Evolutionary conservation across 495 filamentous ascomycete species (phyloP).

Genomic region (Podospora sp.): DNA sequence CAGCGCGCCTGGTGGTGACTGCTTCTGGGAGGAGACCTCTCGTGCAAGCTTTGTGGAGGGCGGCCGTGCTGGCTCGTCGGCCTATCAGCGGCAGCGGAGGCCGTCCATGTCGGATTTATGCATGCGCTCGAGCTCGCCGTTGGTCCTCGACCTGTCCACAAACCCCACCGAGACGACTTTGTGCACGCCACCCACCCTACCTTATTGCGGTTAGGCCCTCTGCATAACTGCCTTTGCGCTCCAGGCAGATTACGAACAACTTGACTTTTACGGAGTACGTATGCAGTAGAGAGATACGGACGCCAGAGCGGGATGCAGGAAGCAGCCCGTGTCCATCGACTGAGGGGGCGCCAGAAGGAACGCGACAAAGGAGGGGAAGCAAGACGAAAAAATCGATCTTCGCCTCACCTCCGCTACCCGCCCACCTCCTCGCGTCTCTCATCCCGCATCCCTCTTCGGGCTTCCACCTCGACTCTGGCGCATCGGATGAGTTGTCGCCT

Average conservation of each 20-base stretch:
- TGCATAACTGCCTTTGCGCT: conserved; percentile 20
- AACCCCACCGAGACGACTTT: conserved; percentile 18
- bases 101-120: conserved; percentile 33
- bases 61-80: conserved; percentile 23
- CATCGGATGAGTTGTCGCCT: not conserved
- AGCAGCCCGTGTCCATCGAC: conserved; percentile 9
- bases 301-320: conserved; percentile 1
- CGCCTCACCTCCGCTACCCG: too few species aligned
- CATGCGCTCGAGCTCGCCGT: conserved; percentile 31
- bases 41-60: conserved; percentile 36
- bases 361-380: not conserved
- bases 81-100: conserved; percentile 35
- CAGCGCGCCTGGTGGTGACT: conserved; percentile 27
- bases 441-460: not conserved
- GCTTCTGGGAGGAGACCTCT: conserved; percentile 20
- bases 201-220: conserved; percentile 24
- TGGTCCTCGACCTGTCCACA: conserved; percentile 26
- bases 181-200: conserved; percentile 23
- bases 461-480: conserved; percentile 3
- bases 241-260: conserved; percentile 24
- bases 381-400: not conserved
- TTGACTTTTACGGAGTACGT: conserved; percentile 9
- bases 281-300: conserved; percentile 3
- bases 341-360: not conserved
- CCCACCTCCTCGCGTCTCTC: not conserved